Evolutionary conservation across 345 rosid genomes (phyloP).

Genomic region (Eucalyptus curtisii): DNA sequence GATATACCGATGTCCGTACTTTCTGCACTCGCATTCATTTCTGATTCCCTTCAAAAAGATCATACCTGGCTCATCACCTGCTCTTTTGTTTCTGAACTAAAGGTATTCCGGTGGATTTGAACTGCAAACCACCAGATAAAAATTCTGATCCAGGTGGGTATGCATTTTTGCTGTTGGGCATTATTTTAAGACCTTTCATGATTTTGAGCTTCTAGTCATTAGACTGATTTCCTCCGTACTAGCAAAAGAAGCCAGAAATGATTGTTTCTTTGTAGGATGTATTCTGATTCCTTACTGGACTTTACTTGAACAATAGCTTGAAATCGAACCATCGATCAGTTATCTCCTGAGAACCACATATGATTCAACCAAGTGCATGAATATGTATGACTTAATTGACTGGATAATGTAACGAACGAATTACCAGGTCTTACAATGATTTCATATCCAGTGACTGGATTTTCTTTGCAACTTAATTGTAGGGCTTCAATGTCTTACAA

Average conservation of each 20-base stretch:
- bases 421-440: background rate
- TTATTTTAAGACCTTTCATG: background rate
- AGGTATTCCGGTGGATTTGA: background rate
- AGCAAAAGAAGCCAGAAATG: background rate
- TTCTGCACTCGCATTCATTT: background rate
- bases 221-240: background rate
- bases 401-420: background rate
- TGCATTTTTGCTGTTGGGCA: background rate
- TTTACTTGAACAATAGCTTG: background rate
- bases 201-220: background rate
- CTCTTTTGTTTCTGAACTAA: background rate
- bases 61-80: background rate
- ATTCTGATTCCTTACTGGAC: background rate
- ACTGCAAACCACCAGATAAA: background rate
- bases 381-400: background rate
- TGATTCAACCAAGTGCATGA: background rate
- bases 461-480: background rate
- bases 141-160: background rate
- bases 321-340: fast-evolving
- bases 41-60: background rate
- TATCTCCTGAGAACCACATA: fast-evolving
- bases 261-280: background rate
- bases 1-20: background rate
- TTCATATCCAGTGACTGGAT: background rate
- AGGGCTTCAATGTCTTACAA: background rate